Percentiles rank a stretch among this genome's conserved stretches.
Evolutionary conservation across 768 basidiomycete genomes (phyloP).

Genomic region (Lactarius deliciosus): DNA sequence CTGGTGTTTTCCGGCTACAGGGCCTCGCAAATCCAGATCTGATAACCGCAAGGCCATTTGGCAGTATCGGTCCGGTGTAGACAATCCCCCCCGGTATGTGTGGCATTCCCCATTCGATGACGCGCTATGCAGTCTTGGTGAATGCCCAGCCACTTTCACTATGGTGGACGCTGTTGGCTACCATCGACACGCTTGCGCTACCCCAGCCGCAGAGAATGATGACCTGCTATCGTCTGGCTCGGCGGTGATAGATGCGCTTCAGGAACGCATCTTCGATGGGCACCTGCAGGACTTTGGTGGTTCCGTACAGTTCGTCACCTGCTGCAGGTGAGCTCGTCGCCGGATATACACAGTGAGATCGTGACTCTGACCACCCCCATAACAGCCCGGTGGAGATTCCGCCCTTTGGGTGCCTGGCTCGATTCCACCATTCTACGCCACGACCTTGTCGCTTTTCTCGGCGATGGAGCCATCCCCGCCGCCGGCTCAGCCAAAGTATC

Average conservation of each 20-base stretch:
- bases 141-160: too few relatives aligned
- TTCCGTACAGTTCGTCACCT: neutral
- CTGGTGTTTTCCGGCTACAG: slow-evolving; percentile 4
- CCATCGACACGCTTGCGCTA: too few relatives aligned
- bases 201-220: too few relatives aligned
- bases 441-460: slow-evolving; percentile 2
- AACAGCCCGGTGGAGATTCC: neutral
- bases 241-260: too few relatives aligned
- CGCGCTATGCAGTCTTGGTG: too few relatives aligned
- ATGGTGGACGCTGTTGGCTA: too few relatives aligned
- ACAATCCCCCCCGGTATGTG: slow-evolving; percentile 8
- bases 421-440: slow-evolving; percentile 8
- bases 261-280: too few relatives aligned
- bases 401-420: neutral
- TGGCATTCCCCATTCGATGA: slow-evolving; percentile 2
- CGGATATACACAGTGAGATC: neutral
- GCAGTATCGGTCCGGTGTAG: slow-evolving; percentile 16
- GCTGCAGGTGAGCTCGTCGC: neutral
- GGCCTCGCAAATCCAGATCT: neutral
- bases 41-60: slow-evolving; percentile 9
- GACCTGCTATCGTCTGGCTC: too few relatives aligned
- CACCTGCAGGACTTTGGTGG: too few relatives aligned
- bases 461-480: neutral
- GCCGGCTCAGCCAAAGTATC: neutral
- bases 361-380: neutral